Percentiles rank a stretch among this genome's conserved stretches.
Evolutionary conservation across 257 asterid species (phyloP).

Genomic region (Voacanga thouarsii): DNA sequence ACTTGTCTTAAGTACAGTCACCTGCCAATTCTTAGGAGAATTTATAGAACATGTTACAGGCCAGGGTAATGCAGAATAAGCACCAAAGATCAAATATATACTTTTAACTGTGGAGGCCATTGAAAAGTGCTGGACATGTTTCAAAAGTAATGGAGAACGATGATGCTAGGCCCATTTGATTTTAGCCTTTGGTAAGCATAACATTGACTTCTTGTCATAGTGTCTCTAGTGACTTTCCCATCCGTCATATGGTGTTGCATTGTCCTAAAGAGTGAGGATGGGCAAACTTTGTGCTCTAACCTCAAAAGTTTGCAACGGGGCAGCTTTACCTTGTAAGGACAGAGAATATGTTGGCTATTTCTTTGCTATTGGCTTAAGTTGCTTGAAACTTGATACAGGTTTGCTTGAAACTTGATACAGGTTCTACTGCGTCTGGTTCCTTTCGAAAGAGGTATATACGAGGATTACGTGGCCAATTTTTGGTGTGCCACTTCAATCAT

Average conservation of each 20-base stretch:
- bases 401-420: conserved; percentile 47
- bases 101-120: background rate
- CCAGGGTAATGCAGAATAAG: background rate
- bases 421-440: conserved; percentile 96
- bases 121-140: background rate
- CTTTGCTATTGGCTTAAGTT: background rate
- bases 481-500: conserved; percentile 88
- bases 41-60: background rate
- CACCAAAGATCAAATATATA: background rate
- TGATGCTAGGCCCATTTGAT: background rate
- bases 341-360: background rate
- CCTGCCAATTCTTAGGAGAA: background rate
- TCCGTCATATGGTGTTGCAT: background rate
- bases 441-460: conserved; percentile 93
- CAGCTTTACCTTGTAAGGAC: background rate
- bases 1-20: background rate
- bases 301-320: background rate
- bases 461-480: conserved; percentile 96
- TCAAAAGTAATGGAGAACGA: background rate
- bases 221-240: background rate
- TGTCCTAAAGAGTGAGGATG: background rate
- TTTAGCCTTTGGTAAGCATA: conserved; percentile 1
- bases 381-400: conserved; percentile 46
- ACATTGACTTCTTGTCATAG: background rate
- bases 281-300: background rate